phyloP scores from a whole-genome alignment of 495 filamentous ascomycete genomes.

The Thermochaetoides thermophila region DNA sequence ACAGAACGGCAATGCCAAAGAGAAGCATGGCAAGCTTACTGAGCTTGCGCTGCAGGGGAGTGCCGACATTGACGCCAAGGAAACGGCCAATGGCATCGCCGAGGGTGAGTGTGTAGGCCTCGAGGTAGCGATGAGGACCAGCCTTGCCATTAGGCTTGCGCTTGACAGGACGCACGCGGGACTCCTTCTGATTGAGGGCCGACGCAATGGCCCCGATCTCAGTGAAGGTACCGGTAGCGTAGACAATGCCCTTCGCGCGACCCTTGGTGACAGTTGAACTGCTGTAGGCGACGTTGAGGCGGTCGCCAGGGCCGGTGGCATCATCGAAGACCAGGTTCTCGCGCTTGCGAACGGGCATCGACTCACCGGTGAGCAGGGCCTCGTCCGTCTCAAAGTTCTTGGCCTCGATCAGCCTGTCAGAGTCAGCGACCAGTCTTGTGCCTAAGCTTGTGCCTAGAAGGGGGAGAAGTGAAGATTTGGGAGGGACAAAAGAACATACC shows the following conservation, averaged over 20 bases:
- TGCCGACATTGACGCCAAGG: slow-evolving; percentile 58
- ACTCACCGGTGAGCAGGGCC: slow-evolving; percentile 50
- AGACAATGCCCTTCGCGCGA: slow-evolving; percentile 49
- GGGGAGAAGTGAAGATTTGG: neutral
- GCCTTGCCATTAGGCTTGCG: slow-evolving; percentile 44
- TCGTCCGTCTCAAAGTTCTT: slow-evolving; percentile 49
- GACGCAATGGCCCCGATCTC: slow-evolving; percentile 73
- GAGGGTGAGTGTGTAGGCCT: slow-evolving; percentile 52
- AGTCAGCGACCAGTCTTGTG: too few species aligned
- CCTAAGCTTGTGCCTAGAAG: neutral
- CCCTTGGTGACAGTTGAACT: slow-evolving; percentile 55
- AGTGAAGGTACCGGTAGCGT: slow-evolving; percentile 58
- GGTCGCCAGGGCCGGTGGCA: slow-evolving; percentile 43
- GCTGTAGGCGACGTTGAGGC: slow-evolving; percentile 53
- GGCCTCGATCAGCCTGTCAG: slow-evolving; percentile 46
- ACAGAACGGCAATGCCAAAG: slow-evolving; percentile 56
- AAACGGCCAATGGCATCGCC: slow-evolving; percentile 54
- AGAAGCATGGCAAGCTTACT: slow-evolving; percentile 62
- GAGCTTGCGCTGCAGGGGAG: slow-evolving; percentile 65
- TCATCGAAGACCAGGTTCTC: slow-evolving; percentile 18
- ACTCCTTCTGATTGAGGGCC: slow-evolving; percentile 41
- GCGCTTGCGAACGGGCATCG: slow-evolving; percentile 32
- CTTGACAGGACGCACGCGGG: slow-evolving; percentile 40
- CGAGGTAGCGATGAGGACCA: slow-evolving; percentile 49
- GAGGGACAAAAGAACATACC: too few species aligned